Conservation (phyloP, 2,329 filamentous ascomycete genomes). For the Diplocarpon mali region DNA sequence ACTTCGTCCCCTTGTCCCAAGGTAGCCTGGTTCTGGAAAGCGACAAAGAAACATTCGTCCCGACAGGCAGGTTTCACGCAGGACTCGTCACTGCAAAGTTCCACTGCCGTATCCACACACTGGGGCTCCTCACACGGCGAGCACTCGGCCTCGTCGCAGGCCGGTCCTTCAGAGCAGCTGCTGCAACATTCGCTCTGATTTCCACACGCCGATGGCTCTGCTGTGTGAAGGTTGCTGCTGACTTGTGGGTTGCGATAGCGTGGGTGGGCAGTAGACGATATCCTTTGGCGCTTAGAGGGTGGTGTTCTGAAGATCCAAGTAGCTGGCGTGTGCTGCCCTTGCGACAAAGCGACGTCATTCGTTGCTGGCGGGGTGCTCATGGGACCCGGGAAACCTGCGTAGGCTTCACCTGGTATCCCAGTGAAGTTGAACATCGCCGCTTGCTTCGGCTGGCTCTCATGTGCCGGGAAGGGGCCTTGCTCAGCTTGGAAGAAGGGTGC, state of each 20-base stretch:
- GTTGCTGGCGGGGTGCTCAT: neutral
- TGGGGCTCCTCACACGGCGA: constrained; percentile 11
- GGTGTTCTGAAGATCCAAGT: neutral
- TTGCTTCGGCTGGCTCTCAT: constrained; percentile 1
- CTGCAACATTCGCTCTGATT: constrained; percentile 22
- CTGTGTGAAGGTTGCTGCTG: neutral
- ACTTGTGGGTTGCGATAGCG: neutral
- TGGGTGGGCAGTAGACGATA: neutral
- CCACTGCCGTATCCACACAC: constrained; percentile 9
- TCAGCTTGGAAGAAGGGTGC: constrained; percentile 8
- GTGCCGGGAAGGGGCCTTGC: neutral
- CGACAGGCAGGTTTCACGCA: constrained; percentile 17
- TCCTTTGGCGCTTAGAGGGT: constrained; percentile 9
- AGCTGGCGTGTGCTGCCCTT: neutral
- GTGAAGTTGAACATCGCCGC: constrained; percentile 1
- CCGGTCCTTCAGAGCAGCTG: constrained; percentile 18
- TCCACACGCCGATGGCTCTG: constrained; percentile 1
- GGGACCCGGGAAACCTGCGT: neutral
- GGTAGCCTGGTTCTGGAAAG: constrained; percentile 8
- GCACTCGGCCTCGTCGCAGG: constrained; percentile 20
- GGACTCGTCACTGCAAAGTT: constrained; percentile 14
- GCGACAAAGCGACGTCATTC: neutral
- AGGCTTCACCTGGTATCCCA: neutral
- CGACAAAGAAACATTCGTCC: constrained; percentile 13
- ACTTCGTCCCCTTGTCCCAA: constrained; percentile 1